Evolutionary conservation across 1,284 basidiomycete species (phyloP).

Genomic region (Leccinum ponderosum): DNA sequence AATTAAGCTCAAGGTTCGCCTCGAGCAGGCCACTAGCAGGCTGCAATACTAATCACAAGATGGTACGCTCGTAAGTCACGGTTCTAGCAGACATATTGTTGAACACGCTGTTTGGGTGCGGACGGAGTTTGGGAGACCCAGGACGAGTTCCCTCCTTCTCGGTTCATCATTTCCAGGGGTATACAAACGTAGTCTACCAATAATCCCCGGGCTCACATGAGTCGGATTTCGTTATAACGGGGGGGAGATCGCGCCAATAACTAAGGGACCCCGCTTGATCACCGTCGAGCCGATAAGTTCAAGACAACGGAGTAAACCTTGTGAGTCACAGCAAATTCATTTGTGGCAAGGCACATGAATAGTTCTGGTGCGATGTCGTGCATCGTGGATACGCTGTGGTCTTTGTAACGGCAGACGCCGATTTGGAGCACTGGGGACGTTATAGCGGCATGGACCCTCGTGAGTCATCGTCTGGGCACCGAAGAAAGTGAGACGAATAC

Average conservation of each 20-base stretch:
- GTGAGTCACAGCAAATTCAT: not conserved
- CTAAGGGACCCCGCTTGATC: conserved; percentile 5
- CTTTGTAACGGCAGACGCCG: not conserved
- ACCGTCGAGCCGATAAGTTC: not conserved
- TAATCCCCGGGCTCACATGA: not conserved
- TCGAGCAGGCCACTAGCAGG: not conserved
- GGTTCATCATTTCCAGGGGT: not conserved
- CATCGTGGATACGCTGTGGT: not conserved
- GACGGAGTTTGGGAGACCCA: conserved; percentile 10
- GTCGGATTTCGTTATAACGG: conserved; percentile 7
- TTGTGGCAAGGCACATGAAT: not conserved
- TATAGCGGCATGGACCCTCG: not conserved
- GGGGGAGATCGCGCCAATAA: conserved; percentile 18
- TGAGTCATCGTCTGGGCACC: not conserved
- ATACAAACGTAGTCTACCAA: not conserved
- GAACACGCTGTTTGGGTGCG: conserved; percentile 19
- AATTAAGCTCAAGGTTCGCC: conserved; percentile 2
- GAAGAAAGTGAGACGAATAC: not conserved
- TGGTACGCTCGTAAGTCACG: not conserved
- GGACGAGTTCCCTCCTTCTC: not conserved
- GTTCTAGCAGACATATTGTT: conserved; percentile 1
- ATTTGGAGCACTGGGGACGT: not conserved
- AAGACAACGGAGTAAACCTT: not conserved
- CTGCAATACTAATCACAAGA: not conserved
- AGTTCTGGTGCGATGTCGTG: not conserved